Evolutionary conservation across 352 stramenopile genomes (phyloP).

Genomic region (Globisporangium viniferum): DNA sequence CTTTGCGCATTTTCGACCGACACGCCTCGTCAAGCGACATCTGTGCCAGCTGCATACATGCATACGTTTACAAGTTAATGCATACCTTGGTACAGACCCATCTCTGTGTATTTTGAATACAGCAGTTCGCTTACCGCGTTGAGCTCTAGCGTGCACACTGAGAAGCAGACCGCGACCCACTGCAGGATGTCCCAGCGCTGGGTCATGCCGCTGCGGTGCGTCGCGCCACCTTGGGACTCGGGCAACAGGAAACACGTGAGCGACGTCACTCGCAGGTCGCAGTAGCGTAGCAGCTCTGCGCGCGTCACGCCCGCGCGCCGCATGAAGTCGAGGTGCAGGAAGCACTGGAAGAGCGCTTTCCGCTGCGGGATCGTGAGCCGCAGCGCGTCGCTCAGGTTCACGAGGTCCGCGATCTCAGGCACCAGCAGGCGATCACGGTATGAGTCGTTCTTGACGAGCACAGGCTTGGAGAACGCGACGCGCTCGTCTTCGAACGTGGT

Average conservation of each 20-base stretch:
- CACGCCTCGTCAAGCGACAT: slow-evolving; percentile 24
- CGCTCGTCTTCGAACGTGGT: slow-evolving; percentile 44
- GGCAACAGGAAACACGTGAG: slow-evolving; percentile 37
- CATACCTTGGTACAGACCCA: not conserved
- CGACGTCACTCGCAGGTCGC: slow-evolving; percentile 34
- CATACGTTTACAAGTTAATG: not conserved
- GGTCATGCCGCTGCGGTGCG: slow-evolving; percentile 31
- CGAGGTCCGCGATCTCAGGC: slow-evolving; percentile 55
- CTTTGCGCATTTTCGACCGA: not conserved
- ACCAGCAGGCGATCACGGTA: slow-evolving; percentile 63
- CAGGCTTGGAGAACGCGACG: slow-evolving; percentile 36
- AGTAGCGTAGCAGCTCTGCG: slow-evolving; percentile 56
- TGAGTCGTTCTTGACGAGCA: slow-evolving; percentile 54
- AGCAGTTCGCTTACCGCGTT: slow-evolving; percentile 17
- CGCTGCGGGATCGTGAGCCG: slow-evolving; percentile 45
- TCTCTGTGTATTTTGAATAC: not conserved
- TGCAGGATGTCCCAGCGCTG: slow-evolving; percentile 64
- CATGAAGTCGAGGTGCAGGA: slow-evolving; percentile 58
- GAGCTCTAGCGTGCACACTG: slow-evolving; percentile 48
- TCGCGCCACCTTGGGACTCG: slow-evolving; percentile 16
- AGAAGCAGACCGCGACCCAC: slow-evolving; percentile 49
- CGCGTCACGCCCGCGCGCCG: slow-evolving; percentile 47
- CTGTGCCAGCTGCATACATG: slow-evolving; percentile 22
- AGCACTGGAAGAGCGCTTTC: slow-evolving; percentile 62
- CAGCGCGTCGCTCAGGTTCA: slow-evolving; percentile 51